phyloP scores from a whole-genome alignment of 768 basidiomycete genomes.

The Lactarius indigo region DNA sequence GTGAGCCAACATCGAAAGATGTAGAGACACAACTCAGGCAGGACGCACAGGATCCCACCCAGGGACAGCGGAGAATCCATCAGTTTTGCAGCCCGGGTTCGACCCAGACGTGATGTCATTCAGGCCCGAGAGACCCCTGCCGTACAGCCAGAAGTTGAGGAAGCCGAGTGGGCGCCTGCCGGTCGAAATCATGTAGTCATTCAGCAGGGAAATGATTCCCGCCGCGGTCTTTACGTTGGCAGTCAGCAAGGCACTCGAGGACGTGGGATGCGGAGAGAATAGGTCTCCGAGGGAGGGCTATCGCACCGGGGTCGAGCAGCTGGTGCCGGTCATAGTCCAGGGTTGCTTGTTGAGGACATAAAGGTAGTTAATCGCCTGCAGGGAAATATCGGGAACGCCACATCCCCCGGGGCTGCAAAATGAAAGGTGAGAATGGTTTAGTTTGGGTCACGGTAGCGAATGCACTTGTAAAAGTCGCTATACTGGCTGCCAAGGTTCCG shows the following conservation, averaged over 20 bases:
- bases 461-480: neutral
- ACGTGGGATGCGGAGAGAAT: no score
- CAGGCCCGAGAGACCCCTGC: neutral
- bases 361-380: neutral
- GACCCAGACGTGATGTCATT: neutral
- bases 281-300: no score
- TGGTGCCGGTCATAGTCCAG: neutral
- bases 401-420: neutral
- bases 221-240: neutral
- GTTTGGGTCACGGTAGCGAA: neutral
- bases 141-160: neutral
- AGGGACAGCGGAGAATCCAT: neutral
- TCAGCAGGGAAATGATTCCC: neutral
- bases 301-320: neutral
- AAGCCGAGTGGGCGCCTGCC: neutral
- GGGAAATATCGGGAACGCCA: neutral
- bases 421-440: neutral
- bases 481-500: neutral
- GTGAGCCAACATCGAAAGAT: no score
- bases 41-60: neutral
- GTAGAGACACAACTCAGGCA: neutral
- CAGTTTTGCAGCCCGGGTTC: neutral
- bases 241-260: no score
- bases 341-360: neutral
- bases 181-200: neutral